Conservation (phyloP, 768 basidiomycete species). For the Boletus pseudo-olivaceus region DNA sequence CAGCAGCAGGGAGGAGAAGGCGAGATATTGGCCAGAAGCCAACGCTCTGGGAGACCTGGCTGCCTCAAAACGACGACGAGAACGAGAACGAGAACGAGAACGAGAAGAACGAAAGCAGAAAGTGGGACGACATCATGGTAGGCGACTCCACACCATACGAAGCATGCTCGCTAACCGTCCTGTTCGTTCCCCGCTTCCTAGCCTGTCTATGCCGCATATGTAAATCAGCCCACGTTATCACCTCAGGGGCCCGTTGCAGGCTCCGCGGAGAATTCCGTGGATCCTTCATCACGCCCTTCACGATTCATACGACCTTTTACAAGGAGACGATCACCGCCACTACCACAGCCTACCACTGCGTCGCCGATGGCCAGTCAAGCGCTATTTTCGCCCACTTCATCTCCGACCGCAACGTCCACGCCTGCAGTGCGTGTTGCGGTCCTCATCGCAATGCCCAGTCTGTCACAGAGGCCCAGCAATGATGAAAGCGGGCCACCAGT, state of each 20-base stretch:
- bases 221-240: slow-evolving; percentile 7
- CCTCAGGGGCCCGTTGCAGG: background rate
- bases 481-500: slow-evolving; percentile 30
- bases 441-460: slow-evolving; percentile 43
- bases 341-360: slow-evolving; percentile 6
- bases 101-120: background rate
- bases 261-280: background rate
- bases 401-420: slow-evolving; percentile 7
- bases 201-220: slow-evolving; percentile 25
- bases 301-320: slow-evolving; percentile 20
- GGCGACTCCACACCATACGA: background rate
- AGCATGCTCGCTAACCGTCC: background rate
- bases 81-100: slow-evolving; percentile 10
- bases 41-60: slow-evolving; percentile 28
- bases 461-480: background rate
- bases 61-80: slow-evolving; percentile 6
- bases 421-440: slow-evolving; percentile 38
- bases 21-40: slow-evolving; percentile 32
- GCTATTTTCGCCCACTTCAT: slow-evolving; percentile 1
- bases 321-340: slow-evolving; percentile 12
- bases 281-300: slow-evolving; percentile 6
- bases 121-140: slow-evolving; percentile 31
- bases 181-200: slow-evolving; percentile 1
- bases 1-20: slow-evolving; percentile 16
- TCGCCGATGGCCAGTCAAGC: background rate